Base-by-base conservation (phyloP, 106 monocot species). In the Agapanthus africanus region DNA sequence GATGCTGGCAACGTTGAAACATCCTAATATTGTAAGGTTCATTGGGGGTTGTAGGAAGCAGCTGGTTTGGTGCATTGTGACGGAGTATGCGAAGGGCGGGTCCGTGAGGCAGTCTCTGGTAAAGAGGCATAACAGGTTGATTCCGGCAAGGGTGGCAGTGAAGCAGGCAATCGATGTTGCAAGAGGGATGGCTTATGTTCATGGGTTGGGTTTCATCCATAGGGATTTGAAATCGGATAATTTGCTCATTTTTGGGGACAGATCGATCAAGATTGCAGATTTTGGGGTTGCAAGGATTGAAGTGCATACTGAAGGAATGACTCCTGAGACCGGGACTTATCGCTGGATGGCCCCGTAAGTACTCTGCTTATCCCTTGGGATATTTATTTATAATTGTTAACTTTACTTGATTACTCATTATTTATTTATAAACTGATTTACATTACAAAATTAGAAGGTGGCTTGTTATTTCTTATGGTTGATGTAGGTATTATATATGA, bases 301-400 rank as follows among this genome's bases (percentile, higher is more conserved):
- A 28, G 72, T 78, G 59, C 56, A 78, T 36, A 72, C 78, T 5
- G 78, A 78, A 28, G 78, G 78, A 10, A 78, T 78, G 78, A 78
- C 72, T 6, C 78, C 78, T 0, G 78, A 78, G 47, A 78, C 78
- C 15, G 78, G 72, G 47, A 78, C 78, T 0, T 78, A 78, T 25
- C 78, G 78, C 21, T 78, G 78, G 78, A 78, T 78, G 78, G 78
- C 78, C 19, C 77, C 77, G 77, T 77, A 70, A 70, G 77, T 61
- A 22, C 52, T 52, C 2, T 16, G 35, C 35, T 35, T 19, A 2
- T 15, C 19, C 35, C 15, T 35, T 35, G 5, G 16, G n/a, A 4
- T 56, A 11, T 1, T 50, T 21, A 7, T 50, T n/a, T 19, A 50
- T 13, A 14, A 14, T 44, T 44, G 44, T 44, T 44, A 14, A 44